These are phyloP conservation scores for Gnaphalium uliginosum DNA, from an alignment of 129 eudicot genomes.

Conservation along the genomic window DNA sequence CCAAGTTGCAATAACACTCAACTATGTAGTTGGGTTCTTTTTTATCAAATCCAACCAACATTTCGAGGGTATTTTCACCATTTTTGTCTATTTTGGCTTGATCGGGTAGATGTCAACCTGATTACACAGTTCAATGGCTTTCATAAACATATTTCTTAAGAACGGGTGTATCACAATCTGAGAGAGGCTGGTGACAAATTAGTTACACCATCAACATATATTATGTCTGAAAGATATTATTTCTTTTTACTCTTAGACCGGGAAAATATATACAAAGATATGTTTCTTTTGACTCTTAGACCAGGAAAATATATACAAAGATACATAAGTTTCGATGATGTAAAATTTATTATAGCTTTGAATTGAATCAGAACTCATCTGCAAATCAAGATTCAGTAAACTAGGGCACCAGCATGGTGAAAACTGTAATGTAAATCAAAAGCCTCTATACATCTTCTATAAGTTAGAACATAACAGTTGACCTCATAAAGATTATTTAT, in stretches of 20 bases:
- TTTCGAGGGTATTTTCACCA: too few species aligned
- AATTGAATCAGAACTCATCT: slow-evolving; percentile 22
- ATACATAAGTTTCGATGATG: neutral
- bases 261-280: neutral
- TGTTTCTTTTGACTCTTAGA: neutral
- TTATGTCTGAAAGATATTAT: too few species aligned
- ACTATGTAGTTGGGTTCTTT: neutral
- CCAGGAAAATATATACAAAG: neutral
- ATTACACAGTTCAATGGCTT: neutral
- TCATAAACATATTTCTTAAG: neutral
- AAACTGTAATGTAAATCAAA: slow-evolving; percentile 13
- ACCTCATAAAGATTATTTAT: neutral
- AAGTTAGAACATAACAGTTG: neutral
- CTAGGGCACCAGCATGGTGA: slow-evolving; percentile 16
- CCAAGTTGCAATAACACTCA: neutral
- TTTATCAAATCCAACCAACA: neutral
- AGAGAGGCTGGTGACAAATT: neutral
- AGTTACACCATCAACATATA: neutral
- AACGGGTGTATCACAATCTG: neutral
- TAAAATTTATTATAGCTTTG: neutral
- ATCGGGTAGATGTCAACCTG: neutral
- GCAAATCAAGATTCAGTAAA: neutral
- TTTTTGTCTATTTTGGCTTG: neutral
- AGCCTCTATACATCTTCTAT: neutral
- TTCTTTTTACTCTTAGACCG: neutral